Base-by-base conservation (phyloP, 306 rosid species). In the Ammopiptanthus mongolicus region DNA sequence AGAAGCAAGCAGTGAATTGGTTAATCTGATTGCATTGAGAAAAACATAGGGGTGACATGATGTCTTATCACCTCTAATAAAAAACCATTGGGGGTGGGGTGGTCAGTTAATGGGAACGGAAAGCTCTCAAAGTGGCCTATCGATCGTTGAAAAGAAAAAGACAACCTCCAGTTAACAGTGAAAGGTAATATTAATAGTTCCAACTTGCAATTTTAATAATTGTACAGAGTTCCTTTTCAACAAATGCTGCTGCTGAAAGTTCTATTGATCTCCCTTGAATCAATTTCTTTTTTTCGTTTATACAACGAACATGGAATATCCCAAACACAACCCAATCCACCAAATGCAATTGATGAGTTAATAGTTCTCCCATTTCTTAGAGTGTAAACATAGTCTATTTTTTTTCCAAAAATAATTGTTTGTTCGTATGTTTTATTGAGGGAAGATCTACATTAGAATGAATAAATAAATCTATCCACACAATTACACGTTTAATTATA, bases 211-310 rank as follows among this genome's bases (percentile, higher is more conserved):
- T 58, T 47, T 44, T 11, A 34, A 47, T 59, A 56, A 69, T 69
- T 69, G 69, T 22, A 46, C 6, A 21, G 22, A 29, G 15, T 58
- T 11, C 31, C 29, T 17, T 79, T 73, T 80, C 76, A 59, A 73
- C 76, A 73, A 56, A 44, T 23, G 53, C 84, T 58, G 53, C 84
- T 58, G 76, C 80, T 73, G 3, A 63, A 69, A 59, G 61, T 19
- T 57, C 8, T 5, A 22, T 34, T 62, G 19, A 69, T 36, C 71
- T 14, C 12, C 46, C n/a, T n/a, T 47, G 46, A 37, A 69, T 69
- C 53, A 58, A 57, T 46, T 14, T 9, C 28, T 14, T 39, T 44
- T 22, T 28, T 76, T 0, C 3, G 6, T n/a, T 39, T 8, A 46
- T 46, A 31, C 34, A 31, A 18, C 4, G 17, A 46, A 48, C 23